Evolutionary conservation across 768 basidiomycete species (phyloP).

Genomic region (Cantharellus anzutake): DNA sequence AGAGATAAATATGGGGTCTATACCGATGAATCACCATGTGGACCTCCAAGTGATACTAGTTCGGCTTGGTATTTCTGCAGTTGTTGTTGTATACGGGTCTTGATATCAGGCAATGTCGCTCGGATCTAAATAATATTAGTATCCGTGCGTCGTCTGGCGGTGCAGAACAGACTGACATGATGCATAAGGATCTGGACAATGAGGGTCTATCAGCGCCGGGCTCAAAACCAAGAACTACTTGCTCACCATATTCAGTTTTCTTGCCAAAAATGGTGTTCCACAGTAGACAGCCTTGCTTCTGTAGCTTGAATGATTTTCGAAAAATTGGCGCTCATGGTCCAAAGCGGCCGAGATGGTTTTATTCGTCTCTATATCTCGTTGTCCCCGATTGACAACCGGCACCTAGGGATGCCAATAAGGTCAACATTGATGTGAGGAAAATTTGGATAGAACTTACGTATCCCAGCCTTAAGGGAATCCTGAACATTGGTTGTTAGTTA

Average conservation of each 20-base stretch:
- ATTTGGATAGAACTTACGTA: conserved; percentile 23
- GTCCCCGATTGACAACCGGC: conserved; percentile 95
- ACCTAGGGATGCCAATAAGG: conserved; percentile 22
- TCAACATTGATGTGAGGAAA: background rate
- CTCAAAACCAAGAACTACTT: background rate
- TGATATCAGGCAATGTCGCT: conserved; percentile 95
- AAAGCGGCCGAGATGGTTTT: conserved; percentile 75
- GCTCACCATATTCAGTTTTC: conserved; percentile 81
- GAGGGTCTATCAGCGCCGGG: background rate
- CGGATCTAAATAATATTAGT: conserved; percentile 32
- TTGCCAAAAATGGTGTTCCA: conserved; percentile 87
- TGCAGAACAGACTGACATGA: conserved; percentile 25
- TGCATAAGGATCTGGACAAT: conserved; percentile 81
- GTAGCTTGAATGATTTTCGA: conserved; percentile 87
- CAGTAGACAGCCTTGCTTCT: conserved; percentile 90
- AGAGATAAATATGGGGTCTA: conserved; percentile 27
- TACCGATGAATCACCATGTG: conserved; percentile 44
- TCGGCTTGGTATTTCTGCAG: conserved; percentile 78
- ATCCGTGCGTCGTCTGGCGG: background rate
- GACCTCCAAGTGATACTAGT: conserved; percentile 66
- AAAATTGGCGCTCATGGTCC: conserved; percentile 80
- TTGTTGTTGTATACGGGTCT: conserved; percentile 81
- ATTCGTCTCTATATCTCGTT: conserved; percentile 83
- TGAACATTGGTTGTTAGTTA: background rate
- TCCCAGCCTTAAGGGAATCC: conserved; percentile 82